Evolutionary conservation across 2,329 filamentous ascomycete species (phyloP).

Genomic region (Colletotrichum noveboracense): DNA sequence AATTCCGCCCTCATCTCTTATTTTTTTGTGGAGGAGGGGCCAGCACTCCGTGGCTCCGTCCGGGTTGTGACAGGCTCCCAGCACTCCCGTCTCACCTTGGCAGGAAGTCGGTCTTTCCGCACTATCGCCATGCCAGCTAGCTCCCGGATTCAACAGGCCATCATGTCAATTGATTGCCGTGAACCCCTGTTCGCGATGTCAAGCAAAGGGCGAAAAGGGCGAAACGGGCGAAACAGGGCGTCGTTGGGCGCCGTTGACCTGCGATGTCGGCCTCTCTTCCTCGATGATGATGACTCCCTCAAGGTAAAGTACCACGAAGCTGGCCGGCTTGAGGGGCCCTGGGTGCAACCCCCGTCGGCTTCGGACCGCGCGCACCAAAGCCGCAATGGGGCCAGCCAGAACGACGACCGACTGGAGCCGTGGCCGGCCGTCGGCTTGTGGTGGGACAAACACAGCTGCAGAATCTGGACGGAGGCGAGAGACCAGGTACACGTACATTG

Average conservation of each 20-base stretch:
- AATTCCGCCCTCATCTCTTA: conserved; percentile 3
- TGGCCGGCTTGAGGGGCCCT: background rate
- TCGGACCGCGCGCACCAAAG: conserved; percentile 21
- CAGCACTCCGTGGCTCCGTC: background rate
- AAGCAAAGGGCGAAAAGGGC: background rate
- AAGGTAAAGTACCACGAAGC: background rate
- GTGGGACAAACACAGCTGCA: conserved; percentile 2
- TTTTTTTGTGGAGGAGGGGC: background rate
- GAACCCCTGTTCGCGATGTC: conserved; percentile 3
- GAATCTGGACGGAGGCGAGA: background rate
- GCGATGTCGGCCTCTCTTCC: background rate
- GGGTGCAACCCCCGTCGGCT: background rate
- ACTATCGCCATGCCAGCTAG: background rate
- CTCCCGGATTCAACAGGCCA: background rate
- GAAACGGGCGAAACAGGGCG: background rate
- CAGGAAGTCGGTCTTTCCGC: background rate
- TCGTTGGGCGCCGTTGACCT: conserved; percentile 5
- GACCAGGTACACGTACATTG: background rate
- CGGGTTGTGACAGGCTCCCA: background rate
- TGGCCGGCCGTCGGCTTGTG: conserved; percentile 19
- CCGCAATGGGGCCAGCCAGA: conserved; percentile 14
- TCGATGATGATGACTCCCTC: background rate
- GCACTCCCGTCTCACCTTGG: background rate
- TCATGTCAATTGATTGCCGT: background rate
- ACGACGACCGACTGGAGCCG: conserved; percentile 22